These are phyloP conservation scores for Rhytidhysteron rufulum DNA, from an alignment of 2,329 filamentous ascomycete genomes.

Conservation along the genomic window DNA sequence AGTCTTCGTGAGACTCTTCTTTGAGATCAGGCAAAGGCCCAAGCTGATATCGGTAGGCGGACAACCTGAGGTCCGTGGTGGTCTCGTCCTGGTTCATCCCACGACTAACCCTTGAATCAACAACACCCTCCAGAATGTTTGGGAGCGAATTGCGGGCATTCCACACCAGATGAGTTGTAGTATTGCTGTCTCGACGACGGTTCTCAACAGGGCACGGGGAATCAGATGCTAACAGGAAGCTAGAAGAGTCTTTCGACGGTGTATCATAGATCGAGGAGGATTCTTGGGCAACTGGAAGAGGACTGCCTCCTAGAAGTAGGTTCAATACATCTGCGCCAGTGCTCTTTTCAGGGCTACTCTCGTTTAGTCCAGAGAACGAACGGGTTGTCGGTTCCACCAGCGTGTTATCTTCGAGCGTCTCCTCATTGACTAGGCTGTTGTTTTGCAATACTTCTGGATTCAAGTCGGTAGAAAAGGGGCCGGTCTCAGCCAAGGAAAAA, in stretches of 20 bases:
- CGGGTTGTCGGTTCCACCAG: no score
- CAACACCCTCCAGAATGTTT: constrained; percentile 5
- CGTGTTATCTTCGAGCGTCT: no score
- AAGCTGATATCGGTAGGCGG: constrained; percentile 25
- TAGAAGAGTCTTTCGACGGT: constrained; percentile 11
- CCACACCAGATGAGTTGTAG: constrained; percentile 33
- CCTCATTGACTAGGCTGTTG: no score
- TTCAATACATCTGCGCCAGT: no score
- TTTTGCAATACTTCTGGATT: no score
- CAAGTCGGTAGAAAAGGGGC: no score
- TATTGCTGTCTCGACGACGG: constrained; percentile 26
- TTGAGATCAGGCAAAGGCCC: constrained; percentile 43
- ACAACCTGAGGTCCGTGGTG: constrained; percentile 30
- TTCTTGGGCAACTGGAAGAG: constrained; percentile 4
- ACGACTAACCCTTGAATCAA: constrained; percentile 10
- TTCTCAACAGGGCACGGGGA: constrained; percentile 10
- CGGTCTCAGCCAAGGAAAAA: no score
- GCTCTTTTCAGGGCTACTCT: no score
- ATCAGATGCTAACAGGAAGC: constrained; percentile 12
- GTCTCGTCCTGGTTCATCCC: constrained; percentile 21
- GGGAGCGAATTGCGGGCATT: constrained; percentile 13
- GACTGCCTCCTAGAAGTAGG: constrained; percentile 13
- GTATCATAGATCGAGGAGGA: constrained; percentile 11
- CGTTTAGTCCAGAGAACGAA: no score
- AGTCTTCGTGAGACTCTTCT: constrained; percentile 47